Evolutionary conservation across 2,329 filamentous ascomycete genomes (phyloP).

Genomic region (Magnaporthiopsis rhizophila): DNA sequence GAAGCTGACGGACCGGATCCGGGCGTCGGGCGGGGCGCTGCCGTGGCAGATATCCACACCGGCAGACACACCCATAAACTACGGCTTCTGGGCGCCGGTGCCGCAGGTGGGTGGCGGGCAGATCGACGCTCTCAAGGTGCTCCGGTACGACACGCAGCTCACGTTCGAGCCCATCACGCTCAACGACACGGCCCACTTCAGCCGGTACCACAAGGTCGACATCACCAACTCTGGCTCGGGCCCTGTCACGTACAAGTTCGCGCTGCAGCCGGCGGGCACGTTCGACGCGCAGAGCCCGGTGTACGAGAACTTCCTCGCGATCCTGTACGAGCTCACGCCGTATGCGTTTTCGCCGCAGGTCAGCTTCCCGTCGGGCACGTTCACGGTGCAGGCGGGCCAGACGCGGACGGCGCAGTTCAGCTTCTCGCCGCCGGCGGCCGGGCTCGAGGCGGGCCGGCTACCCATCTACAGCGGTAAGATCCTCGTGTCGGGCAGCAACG

Average conservation of each 20-base stretch:
- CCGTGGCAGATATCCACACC: neutral
- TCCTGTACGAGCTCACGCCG: constrained; percentile 10
- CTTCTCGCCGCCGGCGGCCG: constrained; percentile 16
- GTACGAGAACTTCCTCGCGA: constrained; percentile 9
- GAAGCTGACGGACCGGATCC: neutral
- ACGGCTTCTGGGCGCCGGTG: constrained; percentile 11
- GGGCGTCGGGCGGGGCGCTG: neutral
- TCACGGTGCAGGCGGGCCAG: constrained; percentile 18
- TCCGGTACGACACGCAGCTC: constrained; percentile 29
- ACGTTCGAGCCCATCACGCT: constrained; percentile 31
- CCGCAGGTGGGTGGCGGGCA: constrained; percentile 27
- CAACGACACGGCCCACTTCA: constrained; percentile 35
- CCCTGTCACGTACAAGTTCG: constrained; percentile 26
- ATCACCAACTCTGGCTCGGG: constrained; percentile 30
- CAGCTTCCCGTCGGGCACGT: constrained; percentile 10
- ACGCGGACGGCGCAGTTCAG: constrained; percentile 18
- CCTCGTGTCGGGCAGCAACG: constrained; percentile 22
- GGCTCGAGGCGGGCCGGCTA: constrained; percentile 17
- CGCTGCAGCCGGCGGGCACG: constrained; percentile 17
- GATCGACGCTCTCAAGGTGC: constrained; percentile 32
- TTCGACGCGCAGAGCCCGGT: constrained; percentile 26
- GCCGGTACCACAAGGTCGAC: constrained; percentile 17
- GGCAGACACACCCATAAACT: neutral
- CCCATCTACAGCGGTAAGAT: constrained; percentile 27
- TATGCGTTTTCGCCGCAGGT: constrained; percentile 16